Percentiles rank a stretch among this genome's conserved stretches.
These are phyloP conservation scores for Onygena corvina DNA, from an alignment of 2,329 filamentous ascomycete species.

Conservation along the genomic window DNA sequence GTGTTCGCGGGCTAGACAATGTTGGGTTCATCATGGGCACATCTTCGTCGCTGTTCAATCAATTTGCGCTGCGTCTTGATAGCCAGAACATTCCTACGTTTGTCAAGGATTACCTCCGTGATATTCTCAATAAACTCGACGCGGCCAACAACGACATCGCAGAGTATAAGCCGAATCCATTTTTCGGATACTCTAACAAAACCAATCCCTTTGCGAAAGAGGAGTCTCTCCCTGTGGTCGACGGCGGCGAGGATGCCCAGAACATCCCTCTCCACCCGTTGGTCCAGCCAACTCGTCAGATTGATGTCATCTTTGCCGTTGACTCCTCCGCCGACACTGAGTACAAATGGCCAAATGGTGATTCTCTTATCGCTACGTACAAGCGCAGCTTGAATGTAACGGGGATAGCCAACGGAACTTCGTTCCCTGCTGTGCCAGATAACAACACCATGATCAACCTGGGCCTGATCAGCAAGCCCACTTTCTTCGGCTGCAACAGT, in stretches of 20 bases:
- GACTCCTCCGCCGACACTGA: constrained; percentile 64
- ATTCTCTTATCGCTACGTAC: constrained; percentile 61
- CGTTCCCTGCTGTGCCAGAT: constrained; percentile 61
- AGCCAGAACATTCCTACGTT: constrained; percentile 38
- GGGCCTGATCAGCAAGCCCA: constrained; percentile 59
- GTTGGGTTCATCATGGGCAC: constrained; percentile 76
- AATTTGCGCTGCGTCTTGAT: constrained; percentile 56
- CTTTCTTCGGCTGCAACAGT: constrained; percentile 68
- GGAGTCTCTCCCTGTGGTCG: constrained; percentile 55
- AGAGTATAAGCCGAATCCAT: constrained; percentile 63
- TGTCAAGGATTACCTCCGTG: constrained; percentile 41
- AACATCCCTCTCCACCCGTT: constrained; percentile 70
- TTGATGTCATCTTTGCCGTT: constrained; percentile 72
- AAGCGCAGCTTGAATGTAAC: constrained; percentile 47
- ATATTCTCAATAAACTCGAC: constrained; percentile 46
- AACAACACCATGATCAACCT: constrained; percentile 67
- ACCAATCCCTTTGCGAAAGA: constrained; percentile 47
- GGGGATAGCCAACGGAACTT: constrained; percentile 52
- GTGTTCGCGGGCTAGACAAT: constrained; percentile 72
- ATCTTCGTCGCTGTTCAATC: constrained; percentile 73
- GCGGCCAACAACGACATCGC: constrained; percentile 58
- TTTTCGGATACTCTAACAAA: constrained; percentile 51
- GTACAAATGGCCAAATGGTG: constrained; percentile 64
- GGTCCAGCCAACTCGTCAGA: constrained; percentile 56
- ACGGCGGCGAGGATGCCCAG: constrained; percentile 65